Evolutionary conservation across 805 yeast genomes (phyloP), one percentile per base, ranked within the genome.

Genomic region (Zygosaccharomyces pseudorouxii): DNA sequence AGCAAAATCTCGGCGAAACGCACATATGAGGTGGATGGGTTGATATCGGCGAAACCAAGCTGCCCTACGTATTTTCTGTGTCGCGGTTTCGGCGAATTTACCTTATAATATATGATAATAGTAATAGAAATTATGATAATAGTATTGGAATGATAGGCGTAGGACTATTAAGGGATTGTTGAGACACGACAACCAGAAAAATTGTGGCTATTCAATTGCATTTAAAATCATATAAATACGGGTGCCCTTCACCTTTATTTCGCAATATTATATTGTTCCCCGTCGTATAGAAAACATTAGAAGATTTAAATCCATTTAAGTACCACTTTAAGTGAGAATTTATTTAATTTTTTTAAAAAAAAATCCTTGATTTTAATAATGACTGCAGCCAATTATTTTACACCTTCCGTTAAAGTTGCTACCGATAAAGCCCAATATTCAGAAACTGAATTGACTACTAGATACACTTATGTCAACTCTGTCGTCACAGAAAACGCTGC

Each of bases 381-480:
- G 55, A 51, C 52, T 27, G 46, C 46, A 20, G 48, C 43, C 29
- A 42, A 40, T 16, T 51, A 48, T 22, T 55, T 53, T 30, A 38
- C 37, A 23, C 59, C 59, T 43, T 37, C 62, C 38, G 58, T 80
- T 57, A 72, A 78, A 56, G 83, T 81, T 51, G 71, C 75, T 48
- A 78, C 79, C 49, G 71, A 72, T 56, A 81, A 79, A 56, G 71
- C 79, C 45, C 63, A 65, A 42, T 79, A 74, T 68, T 72, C 77
- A 49, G 81, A 75, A 49, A 65, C 74, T 38, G 73, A 76, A 53
- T 74, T 82, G 54, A 68, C 72, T 54, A 74, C 86, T 40, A 77
- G 76, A 56, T 83, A 80, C 70, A 76, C 82, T 11, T 83, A 83
- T 47, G 55, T 84, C 64, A 87, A 85, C 58, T 84, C 95, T n/a